Conservation (phyloP, 208 protist genomes). For the Trypanosoma avium region DNA sequence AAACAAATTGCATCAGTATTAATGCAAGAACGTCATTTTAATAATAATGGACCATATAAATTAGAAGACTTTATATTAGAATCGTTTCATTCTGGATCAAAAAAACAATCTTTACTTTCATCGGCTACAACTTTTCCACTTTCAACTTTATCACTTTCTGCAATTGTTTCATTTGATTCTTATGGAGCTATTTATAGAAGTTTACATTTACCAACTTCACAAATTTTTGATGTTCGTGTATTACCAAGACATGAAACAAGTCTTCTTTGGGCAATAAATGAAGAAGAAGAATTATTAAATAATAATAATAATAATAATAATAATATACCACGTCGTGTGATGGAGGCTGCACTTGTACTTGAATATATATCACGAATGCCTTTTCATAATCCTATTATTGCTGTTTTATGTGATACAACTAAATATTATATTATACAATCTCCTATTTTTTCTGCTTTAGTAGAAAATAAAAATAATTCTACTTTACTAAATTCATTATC, state of each 20-base stretch:
- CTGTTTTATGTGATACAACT: slow-evolving; percentile 74
- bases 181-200: slow-evolving; percentile 76
- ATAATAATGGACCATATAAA: not conserved
- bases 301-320: slow-evolving; percentile 28
- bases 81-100: not conserved
- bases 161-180: slow-evolving; percentile 52
- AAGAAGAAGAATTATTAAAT: not conserved
- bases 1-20: slow-evolving; percentile 9
- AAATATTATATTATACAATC: slow-evolving; percentile 82
- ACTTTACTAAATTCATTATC: not conserved
- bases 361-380: slow-evolving; percentile 78
- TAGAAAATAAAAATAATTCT: not conserved
- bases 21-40: not conserved
- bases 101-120: slow-evolving; percentile 4
- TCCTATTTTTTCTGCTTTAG: slow-evolving; percentile 71
- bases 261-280: slow-evolving; percentile 33
- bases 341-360: slow-evolving; percentile 77
- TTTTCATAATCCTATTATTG: slow-evolving; percentile 65
- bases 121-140: not conserved
- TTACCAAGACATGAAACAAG: slow-evolving; percentile 59
- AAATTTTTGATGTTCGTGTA: slow-evolving; percentile 83
- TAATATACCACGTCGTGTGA: slow-evolving; percentile 51
- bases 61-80: slow-evolving; percentile 16
- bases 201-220: slow-evolving; percentile 54
- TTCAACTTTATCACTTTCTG: slow-evolving; percentile 6